A percentile compares a stretch with the other conserved stretches of the same genome.
phyloP scores from a whole-genome alignment of 305 asterid species.

The Solanum hybrid region DNA sequence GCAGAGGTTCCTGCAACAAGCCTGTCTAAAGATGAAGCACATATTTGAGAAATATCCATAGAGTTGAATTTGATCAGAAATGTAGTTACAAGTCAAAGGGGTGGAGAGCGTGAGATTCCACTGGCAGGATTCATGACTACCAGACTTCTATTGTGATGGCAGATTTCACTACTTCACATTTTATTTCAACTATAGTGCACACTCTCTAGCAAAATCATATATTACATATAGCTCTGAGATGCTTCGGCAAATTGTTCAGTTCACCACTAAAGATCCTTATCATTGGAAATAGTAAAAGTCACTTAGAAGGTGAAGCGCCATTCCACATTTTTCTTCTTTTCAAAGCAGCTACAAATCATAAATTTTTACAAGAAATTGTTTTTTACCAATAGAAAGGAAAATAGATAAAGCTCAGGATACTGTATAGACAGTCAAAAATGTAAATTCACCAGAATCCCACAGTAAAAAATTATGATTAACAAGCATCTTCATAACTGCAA shows the following conservation, averaged over 20 bases:
- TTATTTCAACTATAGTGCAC: background rate
- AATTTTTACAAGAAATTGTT: background rate
- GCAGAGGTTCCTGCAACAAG: background rate
- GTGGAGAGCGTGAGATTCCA: background rate
- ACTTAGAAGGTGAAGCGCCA: background rate
- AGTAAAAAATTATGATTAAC: background rate
- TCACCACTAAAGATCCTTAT: background rate
- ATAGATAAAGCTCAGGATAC: background rate
- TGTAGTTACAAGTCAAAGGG: background rate
- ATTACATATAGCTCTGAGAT: background rate
- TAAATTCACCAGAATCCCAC: background rate
- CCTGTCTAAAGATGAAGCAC: background rate
- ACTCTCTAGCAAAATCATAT: background rate
- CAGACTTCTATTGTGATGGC: background rate
- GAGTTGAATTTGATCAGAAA: background rate
- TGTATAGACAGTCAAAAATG: background rate
- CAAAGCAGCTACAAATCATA: background rate
- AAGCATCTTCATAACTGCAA: background rate
- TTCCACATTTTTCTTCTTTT: background rate
- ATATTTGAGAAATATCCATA: background rate
- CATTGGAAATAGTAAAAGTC: background rate
- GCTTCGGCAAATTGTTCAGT: background rate
- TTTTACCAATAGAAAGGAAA: background rate
- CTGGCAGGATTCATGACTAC: background rate
- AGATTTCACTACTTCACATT: background rate